A percentile compares a stretch with the other conserved stretches of the same genome.
Conservation (phyloP, 164 flowering plant genomes). For the Malania oleifera region DNA sequence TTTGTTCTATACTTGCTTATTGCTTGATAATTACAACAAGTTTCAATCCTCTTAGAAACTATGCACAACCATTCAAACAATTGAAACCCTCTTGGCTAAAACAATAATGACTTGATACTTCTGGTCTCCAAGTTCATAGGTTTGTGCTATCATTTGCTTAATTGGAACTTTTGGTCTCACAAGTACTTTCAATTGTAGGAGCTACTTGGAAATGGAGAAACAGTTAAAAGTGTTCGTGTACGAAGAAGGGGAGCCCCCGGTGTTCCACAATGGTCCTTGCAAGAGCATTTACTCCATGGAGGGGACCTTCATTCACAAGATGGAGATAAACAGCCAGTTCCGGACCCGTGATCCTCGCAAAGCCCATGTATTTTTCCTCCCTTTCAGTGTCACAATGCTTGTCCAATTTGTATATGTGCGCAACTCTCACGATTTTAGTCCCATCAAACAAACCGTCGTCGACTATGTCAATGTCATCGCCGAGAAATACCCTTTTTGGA, state of each 20-base stretch:
- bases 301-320: slow-evolving; percentile 47
- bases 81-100: too few species aligned
- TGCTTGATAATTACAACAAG: too few species aligned
- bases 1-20: too few species aligned
- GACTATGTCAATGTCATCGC: slow-evolving; percentile 46
- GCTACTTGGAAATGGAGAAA: slow-evolving; percentile 74
- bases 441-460: slow-evolving; percentile 37
- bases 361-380: slow-evolving; percentile 59
- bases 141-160: too few species aligned
- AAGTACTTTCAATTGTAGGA: slow-evolving; percentile 29
- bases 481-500: slow-evolving; percentile 56
- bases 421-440: slow-evolving; percentile 38
- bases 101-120: too few species aligned
- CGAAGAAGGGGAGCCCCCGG: slow-evolving; percentile 68
- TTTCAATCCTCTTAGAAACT: too few species aligned
- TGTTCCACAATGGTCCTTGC: slow-evolving; percentile 70
- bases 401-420: slow-evolving; percentile 43
- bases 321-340: slow-evolving; percentile 37
- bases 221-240: slow-evolving; percentile 52
- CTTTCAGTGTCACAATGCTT: slow-evolving; percentile 50
- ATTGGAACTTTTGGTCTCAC: not conserved
- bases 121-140: too few species aligned
- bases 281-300: slow-evolving; percentile 57
- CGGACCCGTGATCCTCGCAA: slow-evolving; percentile 43
- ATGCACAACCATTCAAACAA: too few species aligned